Evolutionary conservation across 1,284 basidiomycete genomes (phyloP).

Genomic region (Lignosus rhinocerotis): DNA sequence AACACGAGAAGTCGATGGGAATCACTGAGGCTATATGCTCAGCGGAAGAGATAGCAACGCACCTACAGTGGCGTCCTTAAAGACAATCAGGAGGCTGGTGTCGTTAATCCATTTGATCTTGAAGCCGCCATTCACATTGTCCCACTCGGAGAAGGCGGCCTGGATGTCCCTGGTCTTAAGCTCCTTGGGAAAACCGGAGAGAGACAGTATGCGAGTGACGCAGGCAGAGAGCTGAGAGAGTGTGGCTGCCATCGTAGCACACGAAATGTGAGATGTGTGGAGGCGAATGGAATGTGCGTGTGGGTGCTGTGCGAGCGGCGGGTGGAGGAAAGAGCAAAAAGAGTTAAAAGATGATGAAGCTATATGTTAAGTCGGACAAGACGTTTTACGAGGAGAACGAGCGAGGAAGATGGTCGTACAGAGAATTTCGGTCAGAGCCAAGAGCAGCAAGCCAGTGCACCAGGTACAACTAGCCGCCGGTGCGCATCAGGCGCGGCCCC

Average conservation of each 20-base stretch:
- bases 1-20: constrained; percentile 1
- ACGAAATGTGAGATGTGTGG: constrained; percentile 16
- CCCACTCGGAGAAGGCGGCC: constrained; percentile 87
- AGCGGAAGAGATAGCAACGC: constrained; percentile 36
- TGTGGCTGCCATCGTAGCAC: constrained; percentile 46
- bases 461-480: constrained; percentile 20
- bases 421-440: constrained; percentile 30
- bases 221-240: constrained; percentile 86
- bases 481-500: constrained; percentile 23
- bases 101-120: constrained; percentile 99
- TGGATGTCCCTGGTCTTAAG: constrained; percentile 98
- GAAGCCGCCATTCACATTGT: constrained; percentile 86
- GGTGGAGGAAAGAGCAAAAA: constrained; percentile 12
- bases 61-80: constrained; percentile 84
- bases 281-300: constrained; percentile 15
- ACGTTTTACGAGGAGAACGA: constrained; percentile 30
- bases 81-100: constrained; percentile 93
- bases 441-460: constrained; percentile 23
- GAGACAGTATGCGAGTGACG: constrained; percentile 91
- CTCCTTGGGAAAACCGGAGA: constrained; percentile 91
- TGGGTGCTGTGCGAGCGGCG: constrained; percentile 24
- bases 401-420: constrained; percentile 35
- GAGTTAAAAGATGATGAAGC: constrained; percentile 27
- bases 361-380: constrained; percentile 29
- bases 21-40: not conserved